Percentiles rank a stretch among this genome's conserved stretches.
Evolutionary conservation across 805 yeast species (phyloP).

Genomic region (Wickerhamia fluorescens): DNA sequence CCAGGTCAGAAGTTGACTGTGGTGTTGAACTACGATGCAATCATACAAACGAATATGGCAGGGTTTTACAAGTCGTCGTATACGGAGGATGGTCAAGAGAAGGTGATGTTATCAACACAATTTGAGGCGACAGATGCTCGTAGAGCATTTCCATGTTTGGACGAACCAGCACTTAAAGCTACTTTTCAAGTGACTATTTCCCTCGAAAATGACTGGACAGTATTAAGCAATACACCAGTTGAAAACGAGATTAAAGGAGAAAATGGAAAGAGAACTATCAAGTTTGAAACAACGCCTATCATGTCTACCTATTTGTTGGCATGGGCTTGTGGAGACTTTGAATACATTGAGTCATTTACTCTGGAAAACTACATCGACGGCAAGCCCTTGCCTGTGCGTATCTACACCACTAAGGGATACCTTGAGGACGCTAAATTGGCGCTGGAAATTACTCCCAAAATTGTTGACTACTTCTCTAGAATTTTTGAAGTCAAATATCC

Average conservation of each 20-base stretch:
- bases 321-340: constrained; percentile 54
- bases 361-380: constrained; percentile 27
- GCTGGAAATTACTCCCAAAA: constrained; percentile 39
- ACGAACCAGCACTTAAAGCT: constrained; percentile 51
- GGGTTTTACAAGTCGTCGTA: constrained; percentile 48
- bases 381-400: constrained; percentile 40
- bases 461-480: constrained; percentile 42
- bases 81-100: constrained; percentile 27
- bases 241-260: constrained; percentile 12
- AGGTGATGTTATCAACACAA: constrained; percentile 44
- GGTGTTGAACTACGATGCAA: constrained; percentile 31
- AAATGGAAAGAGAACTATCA: constrained; percentile 17
- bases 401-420: constrained; percentile 48
- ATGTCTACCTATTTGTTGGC: constrained; percentile 54
- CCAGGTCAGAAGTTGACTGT: constrained; percentile 15
- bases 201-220: constrained; percentile 27
- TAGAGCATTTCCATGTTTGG: constrained; percentile 52
- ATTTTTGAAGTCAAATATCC: constrained; percentile 56
- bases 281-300: constrained; percentile 41
- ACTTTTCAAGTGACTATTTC: constrained; percentile 42
- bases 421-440: constrained; percentile 43
- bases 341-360: constrained; percentile 43
- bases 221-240: constrained; percentile 44
- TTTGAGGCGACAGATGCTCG: constrained; percentile 56
- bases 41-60: constrained; percentile 49